Evolutionary conservation across 1,284 basidiomycete species (phyloP).

Genomic region (Tremellales sp.): DNA sequence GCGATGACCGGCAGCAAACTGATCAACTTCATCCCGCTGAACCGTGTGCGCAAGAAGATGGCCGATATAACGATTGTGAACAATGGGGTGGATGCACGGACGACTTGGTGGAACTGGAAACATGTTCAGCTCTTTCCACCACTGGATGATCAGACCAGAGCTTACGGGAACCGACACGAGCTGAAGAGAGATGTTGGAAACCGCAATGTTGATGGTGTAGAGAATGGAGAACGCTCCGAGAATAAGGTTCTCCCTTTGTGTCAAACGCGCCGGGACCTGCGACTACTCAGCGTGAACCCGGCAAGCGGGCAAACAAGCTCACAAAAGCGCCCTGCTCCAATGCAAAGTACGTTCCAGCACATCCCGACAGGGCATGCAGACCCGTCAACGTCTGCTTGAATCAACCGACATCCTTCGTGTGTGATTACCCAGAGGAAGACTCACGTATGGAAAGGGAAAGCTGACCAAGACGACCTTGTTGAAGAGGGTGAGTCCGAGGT

Average conservation of each 20-base stretch:
- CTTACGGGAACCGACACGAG: slow-evolving; percentile 85
- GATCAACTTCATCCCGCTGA: slow-evolving; percentile 56
- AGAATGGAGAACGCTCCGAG: slow-evolving; percentile 75
- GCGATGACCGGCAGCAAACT: slow-evolving; percentile 81
- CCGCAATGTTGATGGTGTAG: slow-evolving; percentile 87
- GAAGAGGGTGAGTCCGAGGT: slow-evolving; percentile 82
- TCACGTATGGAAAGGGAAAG: slow-evolving; percentile 83
- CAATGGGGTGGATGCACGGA: slow-evolving; percentile 84
- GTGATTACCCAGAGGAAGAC: slow-evolving; percentile 11
- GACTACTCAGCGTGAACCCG: background rate
- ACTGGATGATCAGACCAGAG: slow-evolving; percentile 19
- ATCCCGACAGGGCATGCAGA: slow-evolving; percentile 75
- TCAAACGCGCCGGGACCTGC: slow-evolving; percentile 57
- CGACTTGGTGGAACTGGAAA: slow-evolving; percentile 83
- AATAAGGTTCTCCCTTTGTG: slow-evolving; percentile 58
- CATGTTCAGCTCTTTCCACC: background rate
- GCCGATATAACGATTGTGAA: slow-evolving; percentile 78
- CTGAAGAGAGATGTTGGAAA: slow-evolving; percentile 81
- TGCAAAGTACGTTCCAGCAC: slow-evolving; percentile 70
- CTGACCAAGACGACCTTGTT: slow-evolving; percentile 84
- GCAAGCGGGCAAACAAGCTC: slow-evolving; percentile 19
- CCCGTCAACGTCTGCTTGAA: slow-evolving; percentile 64
- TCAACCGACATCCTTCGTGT: background rate
- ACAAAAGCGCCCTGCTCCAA: slow-evolving; percentile 60
- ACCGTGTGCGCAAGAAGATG: slow-evolving; percentile 48